A percentile compares a stretch with the other conserved stretches of the same genome.
Evolutionary conservation across 2,329 filamentous ascomycete genomes (phyloP).

Genomic region (Aspergillus quadricinctus): DNA sequence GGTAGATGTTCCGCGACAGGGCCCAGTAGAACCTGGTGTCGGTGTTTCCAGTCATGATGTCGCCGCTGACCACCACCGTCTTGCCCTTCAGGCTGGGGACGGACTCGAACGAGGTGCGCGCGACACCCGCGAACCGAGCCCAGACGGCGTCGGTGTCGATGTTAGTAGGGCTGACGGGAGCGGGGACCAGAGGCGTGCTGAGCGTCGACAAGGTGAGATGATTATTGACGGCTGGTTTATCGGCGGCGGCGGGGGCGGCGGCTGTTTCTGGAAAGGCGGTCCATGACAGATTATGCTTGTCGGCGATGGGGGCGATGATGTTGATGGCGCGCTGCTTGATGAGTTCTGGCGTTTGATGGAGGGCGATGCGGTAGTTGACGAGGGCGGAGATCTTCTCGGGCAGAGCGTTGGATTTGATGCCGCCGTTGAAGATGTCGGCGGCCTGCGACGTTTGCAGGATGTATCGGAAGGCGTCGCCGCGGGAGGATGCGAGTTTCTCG

Average conservation of each 20-base stretch:
- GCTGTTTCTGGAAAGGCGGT: conserved; percentile 41
- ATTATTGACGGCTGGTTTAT: conserved; percentile 17
- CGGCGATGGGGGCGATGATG: conserved; percentile 45
- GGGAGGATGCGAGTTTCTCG: conserved; percentile 35
- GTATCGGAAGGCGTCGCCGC: conserved; percentile 44
- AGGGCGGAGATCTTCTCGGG: conserved; percentile 51
- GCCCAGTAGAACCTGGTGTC: conserved; percentile 53
- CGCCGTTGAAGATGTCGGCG: conserved; percentile 51
- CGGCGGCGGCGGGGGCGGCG: conserved; percentile 4
- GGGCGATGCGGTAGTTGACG: conserved; percentile 56
- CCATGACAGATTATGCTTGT: conserved; percentile 48
- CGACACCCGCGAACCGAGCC: conserved; percentile 36
- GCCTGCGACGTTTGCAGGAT: conserved; percentile 57
- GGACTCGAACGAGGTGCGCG: conserved; percentile 39
- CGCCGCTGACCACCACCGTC: conserved; percentile 40
- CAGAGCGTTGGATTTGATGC: conserved; percentile 56
- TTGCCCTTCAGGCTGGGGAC: conserved; percentile 24
- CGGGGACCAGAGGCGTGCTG: conserved; percentile 26
- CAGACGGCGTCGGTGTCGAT: conserved; percentile 27
- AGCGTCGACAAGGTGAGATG: conserved; percentile 30
- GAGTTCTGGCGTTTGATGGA: conserved; percentile 47
- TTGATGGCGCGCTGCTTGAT: conserved; percentile 45
- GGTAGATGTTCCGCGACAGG: conserved; percentile 50
- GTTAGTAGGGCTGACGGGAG: conserved; percentile 31
- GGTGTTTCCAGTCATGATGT: conserved; percentile 52